Percentiles rank a stretch among this genome's conserved stretches.
Evolutionary conservation across 2,329 filamentous ascomycete species (phyloP).

Genomic region (Calonectria multiphialidica): DNA sequence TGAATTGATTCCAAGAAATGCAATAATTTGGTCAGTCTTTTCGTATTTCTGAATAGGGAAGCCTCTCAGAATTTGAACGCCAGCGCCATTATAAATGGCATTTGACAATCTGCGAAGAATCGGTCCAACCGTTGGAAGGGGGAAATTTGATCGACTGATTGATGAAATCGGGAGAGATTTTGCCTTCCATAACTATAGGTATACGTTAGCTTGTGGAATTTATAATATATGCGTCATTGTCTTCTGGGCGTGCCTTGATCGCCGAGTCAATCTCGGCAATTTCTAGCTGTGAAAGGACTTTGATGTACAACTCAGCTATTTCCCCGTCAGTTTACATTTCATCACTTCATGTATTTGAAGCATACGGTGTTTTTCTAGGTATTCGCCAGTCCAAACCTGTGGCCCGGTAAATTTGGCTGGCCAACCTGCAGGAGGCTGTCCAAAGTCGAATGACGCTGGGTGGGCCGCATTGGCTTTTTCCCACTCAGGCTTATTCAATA

Average conservation of each 20-base stretch:
- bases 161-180: neutral
- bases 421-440: neutral
- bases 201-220: neutral
- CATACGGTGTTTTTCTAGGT: neutral
- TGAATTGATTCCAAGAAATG: conserved; percentile 7
- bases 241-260: neutral
- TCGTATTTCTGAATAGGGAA: neutral
- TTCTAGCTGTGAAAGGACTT: neutral
- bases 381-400: neutral
- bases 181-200: neutral
- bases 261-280: conserved; percentile 7
- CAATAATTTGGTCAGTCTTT: neutral
- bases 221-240: too few species aligned
- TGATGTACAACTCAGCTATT: neutral
- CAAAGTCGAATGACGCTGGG: neutral
- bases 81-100: conserved; percentile 5
- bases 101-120: neutral
- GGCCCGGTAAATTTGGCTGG: neutral
- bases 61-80: neutral
- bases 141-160: neutral
- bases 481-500: conserved; percentile 2
- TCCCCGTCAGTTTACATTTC: neutral
- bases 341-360: neutral
- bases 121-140: neutral
- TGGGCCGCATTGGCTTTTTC: conserved; percentile 1